Base-by-base conservation (phyloP, 2,329 filamentous ascomycete genomes). In the Cordyceps javanica region DNA sequence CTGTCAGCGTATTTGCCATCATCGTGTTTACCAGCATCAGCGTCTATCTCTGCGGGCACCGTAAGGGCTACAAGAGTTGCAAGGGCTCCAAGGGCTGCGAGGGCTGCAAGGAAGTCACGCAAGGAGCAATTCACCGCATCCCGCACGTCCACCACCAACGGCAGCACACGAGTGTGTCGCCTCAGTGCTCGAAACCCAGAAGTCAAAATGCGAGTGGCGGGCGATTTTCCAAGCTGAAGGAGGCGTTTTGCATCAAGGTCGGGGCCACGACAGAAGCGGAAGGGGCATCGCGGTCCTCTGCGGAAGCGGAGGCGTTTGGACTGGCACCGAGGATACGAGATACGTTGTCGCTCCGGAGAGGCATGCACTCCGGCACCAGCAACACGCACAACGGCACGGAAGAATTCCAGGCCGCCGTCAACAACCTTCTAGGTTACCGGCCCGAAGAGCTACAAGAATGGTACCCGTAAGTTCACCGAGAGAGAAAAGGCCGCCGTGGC, bases 1-100 rank as follows among this genome's bases (percentile, higher is more conserved):
- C 74, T 1, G 73, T 87, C 36, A 82, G 82, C 25, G 69, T 67
- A 1, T 71, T 77, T 0, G 78, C 75, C 2, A 70, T 78, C 2
- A 54, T 81, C 4, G 60, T 75, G 19, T 61, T 77, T 1, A 76
- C 73, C 10, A 71, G 76, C 9, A 72, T 67, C 0, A 64, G 84
- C 6, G 63, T 83, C 52, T 80, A 79, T 53, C 63, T 80, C 45
- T 79, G 74, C 54, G 76, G 78, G 16, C 69, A 76, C 48, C 69
- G 69, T 9, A 70, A 73, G 25, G 73, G 72, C 3, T 65, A 72
- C 45, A 66, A 73, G 30, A 41, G 21, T 13, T 42, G 39, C 21
- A 25, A 42, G 2, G 21, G 16, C n/a, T 34, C 36, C 14, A 42
- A n/a, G n/a, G n/a, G n/a, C 39, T 11, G 11, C 30, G 30, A 32